phyloP scores from a whole-genome alignment of 2,329 filamentous ascomycete species.

The Clarireedia sp. region DNA sequence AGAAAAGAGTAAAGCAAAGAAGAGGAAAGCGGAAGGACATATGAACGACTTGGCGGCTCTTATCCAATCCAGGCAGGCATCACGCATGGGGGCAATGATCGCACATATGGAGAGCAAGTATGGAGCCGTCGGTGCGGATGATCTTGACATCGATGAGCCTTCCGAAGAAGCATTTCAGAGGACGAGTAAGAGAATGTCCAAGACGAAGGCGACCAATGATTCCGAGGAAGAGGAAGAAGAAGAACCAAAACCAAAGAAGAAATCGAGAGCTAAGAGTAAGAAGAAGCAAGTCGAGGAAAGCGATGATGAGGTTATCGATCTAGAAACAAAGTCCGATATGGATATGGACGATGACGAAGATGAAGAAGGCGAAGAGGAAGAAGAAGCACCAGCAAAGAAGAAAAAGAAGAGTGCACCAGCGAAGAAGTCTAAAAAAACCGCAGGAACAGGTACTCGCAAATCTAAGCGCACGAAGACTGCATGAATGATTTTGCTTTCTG shows the following conservation, averaged over 20 bases:
- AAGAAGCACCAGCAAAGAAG: background rate
- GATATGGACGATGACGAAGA: background rate
- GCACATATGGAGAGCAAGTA: slow-evolving; percentile 75
- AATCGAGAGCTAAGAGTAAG: background rate
- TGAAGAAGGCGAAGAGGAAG: background rate
- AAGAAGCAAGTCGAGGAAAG: background rate
- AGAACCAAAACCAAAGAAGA: background rate
- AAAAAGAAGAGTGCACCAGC: background rate
- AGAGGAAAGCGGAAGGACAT: slow-evolving; percentile 30
- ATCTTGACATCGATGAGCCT: slow-evolving; percentile 56
- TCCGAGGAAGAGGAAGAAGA: slow-evolving; percentile 1
- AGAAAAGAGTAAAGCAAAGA: slow-evolving; percentile 42
- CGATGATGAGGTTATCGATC: background rate
- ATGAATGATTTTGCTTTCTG: background rate
- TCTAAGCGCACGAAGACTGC: background rate
- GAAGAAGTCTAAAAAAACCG: background rate
- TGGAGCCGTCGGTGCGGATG: slow-evolving; percentile 47
- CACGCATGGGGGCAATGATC: slow-evolving; percentile 54
- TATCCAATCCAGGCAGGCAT: slow-evolving; percentile 64
- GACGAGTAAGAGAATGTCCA: slow-evolving; percentile 26
- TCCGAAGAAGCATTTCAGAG: slow-evolving; percentile 52
- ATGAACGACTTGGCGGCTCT: slow-evolving; percentile 60
- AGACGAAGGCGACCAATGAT: slow-evolving; percentile 29
- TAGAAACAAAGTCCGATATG: background rate
- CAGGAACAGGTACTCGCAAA: background rate